Evolutionary conservation across 2,329 filamentous ascomycete species (phyloP), one percentile per base, ranked within the genome.

Genomic region (Nemania serpens): DNA sequence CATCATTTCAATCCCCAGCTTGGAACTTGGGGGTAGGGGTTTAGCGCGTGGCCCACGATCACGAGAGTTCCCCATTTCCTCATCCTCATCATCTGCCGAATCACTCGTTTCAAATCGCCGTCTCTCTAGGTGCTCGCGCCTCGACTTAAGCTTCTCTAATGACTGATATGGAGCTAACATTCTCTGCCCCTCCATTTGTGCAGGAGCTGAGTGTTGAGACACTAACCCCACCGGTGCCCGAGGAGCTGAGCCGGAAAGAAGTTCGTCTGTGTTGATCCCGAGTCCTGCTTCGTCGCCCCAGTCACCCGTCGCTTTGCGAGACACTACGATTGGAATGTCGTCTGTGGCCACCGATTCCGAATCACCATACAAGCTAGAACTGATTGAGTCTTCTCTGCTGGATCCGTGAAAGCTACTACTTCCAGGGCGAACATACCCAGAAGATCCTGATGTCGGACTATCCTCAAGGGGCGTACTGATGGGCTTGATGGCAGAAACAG

Each of bases 1-100:
- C 91, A 97, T 94, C 94, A 98, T 97, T 75, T 98, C 94, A 51
- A 93, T 95, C 1, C 93, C 93, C 1, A 98, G 84, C 75, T 97
- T 97, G 0, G 93, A 97, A 55, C 89, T 91, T 12, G 90, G 89
- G 22, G 91, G 82, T 39, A 82, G 80, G 15, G 79, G 77, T 66
- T 87, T 87, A 61, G 77, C 79, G 39, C 84, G 80, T 42, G 79
- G 65, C 63, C 69, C 82, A 67, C 51, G 78, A 39, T 74, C 72
- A 18, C 68, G 70, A 34, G 69, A 68, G n/a, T 79, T 81, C 7
- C 91, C 93, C 5, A 96, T 82, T 71, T 97, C 94, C 61, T 97
- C 93, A 66, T 97, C 94, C 76, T 97, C 94, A 68, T 97, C 94
- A 70, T 97, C 94, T 4, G 93, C 93, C 33, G 91, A 96, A 70